Evolutionary conservation across 257 asterid species (phyloP), one percentile per base, ranked within the genome.

Genomic region (Solanum bukasovii): DNA sequence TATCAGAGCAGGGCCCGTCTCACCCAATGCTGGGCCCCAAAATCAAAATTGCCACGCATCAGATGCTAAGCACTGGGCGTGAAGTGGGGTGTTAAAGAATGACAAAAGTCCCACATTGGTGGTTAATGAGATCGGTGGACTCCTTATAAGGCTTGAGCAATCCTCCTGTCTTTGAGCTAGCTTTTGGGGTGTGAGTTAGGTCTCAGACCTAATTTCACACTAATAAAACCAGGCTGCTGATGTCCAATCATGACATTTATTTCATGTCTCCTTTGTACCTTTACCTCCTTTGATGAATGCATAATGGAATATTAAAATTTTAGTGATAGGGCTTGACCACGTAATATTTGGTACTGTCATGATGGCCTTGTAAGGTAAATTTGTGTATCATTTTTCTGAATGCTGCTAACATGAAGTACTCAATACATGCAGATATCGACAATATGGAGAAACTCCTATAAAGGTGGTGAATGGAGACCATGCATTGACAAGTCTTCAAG

Each of bases 381-480:
- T 78, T 87, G 49, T 23, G 46, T 49, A 44, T n/a, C 34, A 13
- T 87, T 33, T 35, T 88, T 86, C 90, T 87, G 70, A 89, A 86
- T 44, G 84, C 35, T 84, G 23, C 85, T 81, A 44, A 46, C 68
- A 44, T 14, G 40, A 81, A 18, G 67, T 81, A 70, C 12, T 35
- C 88, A 78, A 81, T 86, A 83, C 42, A 38, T 88, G 87, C 92
- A 97, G 99, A 96, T 97, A 90, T 93, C 96, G 31, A 95, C 98
- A 35, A 93, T 96, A 91, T 97, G 99, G 99, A 95, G 95, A 77
- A 93, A 94, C 90, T 97, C 99, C 85, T 94, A 96, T 87, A 95
- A 91, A 93, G 93, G 94, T 88, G 98, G 98, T 77, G 97, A 94
- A 77, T 97, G 99, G 99, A 95, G 91, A 88, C 96, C 98, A 21